Evolutionary conservation across 139 green algal species (phyloP), one percentile per base, ranked within the genome.

Genomic region (Haematococcus sp.): DNA sequence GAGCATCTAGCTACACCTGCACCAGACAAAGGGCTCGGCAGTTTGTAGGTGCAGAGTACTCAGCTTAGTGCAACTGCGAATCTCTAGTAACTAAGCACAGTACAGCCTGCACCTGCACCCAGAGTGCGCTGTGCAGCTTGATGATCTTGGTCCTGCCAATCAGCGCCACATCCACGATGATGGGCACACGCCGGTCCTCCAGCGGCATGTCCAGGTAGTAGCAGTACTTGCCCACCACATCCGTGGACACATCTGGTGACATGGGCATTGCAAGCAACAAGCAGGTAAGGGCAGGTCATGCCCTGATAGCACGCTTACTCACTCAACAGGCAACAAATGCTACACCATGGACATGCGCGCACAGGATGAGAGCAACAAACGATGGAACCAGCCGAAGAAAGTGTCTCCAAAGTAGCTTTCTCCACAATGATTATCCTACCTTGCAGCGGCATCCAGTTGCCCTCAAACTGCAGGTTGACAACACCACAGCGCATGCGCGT

Each of bases 211-310:
- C 52, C 78, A 94, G 84, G 32, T 80, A 70, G 86, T 97, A 95
- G 35, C 85, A 83, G 86, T 95, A 97, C 83, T 96, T 96, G 76
- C 92, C 92, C 46, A 97, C 92, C 28, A 92, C 83, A 55, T 92
- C 91, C 9, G 95, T 65, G 25, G 54, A 70, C 65, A 85, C 75
- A 23, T 81, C 89, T 70, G 85, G 69, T 63, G 1, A 4, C 34
- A 70, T 4, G 40, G 35, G 59, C 7, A 35, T 43, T 9, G n/a
- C 27, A 52, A 9, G 52, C 52, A 4, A 60, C 4, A 5, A 30
- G 15, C 13, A 60, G 52, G 9, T 25, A 7, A 60, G 52, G 44
- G 15, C 15, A 15, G 44, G 44, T n/a, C n/a, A n/a, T n/a, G n/a
- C n/a, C n/a, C n/a, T n/a, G n/a, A n/a, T n/a, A n/a, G n/a, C n/a